These are phyloP conservation scores for Saccharomycopsis olivae DNA, from an alignment of 805 yeast species.

Conservation along the genomic window DNA sequence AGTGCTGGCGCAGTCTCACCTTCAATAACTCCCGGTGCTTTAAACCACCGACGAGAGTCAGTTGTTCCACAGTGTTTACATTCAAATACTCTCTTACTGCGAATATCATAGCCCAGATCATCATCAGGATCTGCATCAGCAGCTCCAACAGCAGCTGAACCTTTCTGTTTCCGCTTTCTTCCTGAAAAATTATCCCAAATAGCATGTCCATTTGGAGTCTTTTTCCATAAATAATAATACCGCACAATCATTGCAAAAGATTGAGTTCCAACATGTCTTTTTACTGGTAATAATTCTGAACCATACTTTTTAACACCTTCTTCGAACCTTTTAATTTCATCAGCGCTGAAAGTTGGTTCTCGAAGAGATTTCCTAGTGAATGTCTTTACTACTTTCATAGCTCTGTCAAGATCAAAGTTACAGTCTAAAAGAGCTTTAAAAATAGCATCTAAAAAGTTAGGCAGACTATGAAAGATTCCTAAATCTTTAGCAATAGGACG, in stretches of 20 bases:
- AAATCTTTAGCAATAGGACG: slow-evolving; percentile 45
- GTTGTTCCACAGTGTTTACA: slow-evolving; percentile 68
- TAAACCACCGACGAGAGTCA: slow-evolving; percentile 52
- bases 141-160: slow-evolving; percentile 20
- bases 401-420: slow-evolving; percentile 39
- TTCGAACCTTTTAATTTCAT: slow-evolving; percentile 63
- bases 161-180: slow-evolving; percentile 44
- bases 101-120: slow-evolving; percentile 55
- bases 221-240: slow-evolving; percentile 87
- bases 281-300: slow-evolving; percentile 68
- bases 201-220: slow-evolving; percentile 58
- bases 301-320: slow-evolving; percentile 64
- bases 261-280: slow-evolving; percentile 61
- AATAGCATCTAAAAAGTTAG: slow-evolving; percentile 75
- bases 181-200: slow-evolving; percentile 83
- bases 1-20: slow-evolving; percentile 41
- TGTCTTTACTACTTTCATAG: slow-evolving; percentile 35
- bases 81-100: slow-evolving; percentile 31
- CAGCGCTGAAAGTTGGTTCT: slow-evolving; percentile 66
- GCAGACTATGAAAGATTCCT: slow-evolving; percentile 49
- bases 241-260: slow-evolving; percentile 72
- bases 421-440: slow-evolving; percentile 42
- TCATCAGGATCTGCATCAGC: slow-evolving; percentile 44
- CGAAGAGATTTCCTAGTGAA: slow-evolving; percentile 48
- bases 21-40: slow-evolving; percentile 51